Percentiles rank a stretch among this genome's conserved stretches.
phyloP scores from a whole-genome alignment of 768 basidiomycete genomes.

The Russula abietina region DNA sequence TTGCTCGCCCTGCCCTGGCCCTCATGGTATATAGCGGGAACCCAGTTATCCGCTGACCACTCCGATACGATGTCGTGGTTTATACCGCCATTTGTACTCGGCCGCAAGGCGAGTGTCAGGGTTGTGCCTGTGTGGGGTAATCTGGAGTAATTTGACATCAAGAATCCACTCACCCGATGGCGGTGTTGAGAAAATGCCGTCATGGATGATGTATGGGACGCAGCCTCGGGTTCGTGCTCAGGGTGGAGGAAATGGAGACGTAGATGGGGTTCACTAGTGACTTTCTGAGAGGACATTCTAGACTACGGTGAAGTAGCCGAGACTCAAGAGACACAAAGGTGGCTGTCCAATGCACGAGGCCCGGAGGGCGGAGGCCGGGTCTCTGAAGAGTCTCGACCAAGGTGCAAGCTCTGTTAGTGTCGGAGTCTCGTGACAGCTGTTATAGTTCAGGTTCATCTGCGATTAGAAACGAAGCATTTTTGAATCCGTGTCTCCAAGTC shows the following conservation, averaged over 20 bases:
- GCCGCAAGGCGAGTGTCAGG: not conserved
- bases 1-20: not conserved
- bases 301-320: not conserved
- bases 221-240: not conserved
- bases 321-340: not conserved
- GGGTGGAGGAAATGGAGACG: not conserved
- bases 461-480: no score
- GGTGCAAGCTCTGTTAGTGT: not conserved
- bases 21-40: not conserved
- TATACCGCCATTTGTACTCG: not conserved
- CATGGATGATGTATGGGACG: not conserved
- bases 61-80: not conserved
- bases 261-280: not conserved
- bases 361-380: no score
- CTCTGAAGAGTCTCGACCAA: not conserved
- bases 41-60: not conserved
- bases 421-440: no score
- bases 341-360: not conserved
- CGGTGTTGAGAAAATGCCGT: constrained; percentile 6
- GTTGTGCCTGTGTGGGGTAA: not conserved
- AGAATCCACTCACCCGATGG: not conserved
- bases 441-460: no score
- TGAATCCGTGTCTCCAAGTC: not conserved
- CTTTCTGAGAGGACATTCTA: not conserved
- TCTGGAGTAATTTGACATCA: constrained; percentile 12